Evolutionary conservation across 2,329 filamentous ascomycete species (phyloP).

Genomic region (Thermomyces lanuginosus): DNA sequence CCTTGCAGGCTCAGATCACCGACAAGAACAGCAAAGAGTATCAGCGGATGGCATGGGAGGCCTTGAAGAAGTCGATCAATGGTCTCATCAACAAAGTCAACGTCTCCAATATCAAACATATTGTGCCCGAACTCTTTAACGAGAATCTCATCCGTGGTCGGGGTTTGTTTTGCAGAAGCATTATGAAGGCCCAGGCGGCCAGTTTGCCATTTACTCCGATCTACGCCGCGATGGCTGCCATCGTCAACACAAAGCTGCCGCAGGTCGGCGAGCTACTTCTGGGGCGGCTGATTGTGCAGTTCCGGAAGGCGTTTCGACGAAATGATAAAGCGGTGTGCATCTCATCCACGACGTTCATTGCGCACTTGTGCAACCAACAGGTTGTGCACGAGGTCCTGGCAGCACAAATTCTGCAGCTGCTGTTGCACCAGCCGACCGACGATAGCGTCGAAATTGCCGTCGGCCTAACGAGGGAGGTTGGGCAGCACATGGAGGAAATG

Average conservation of each 20-base stretch:
- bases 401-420: conserved; percentile 78
- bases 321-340: conserved; percentile 96
- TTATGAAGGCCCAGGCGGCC: conserved; percentile 96
- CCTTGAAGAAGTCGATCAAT: conserved; percentile 96
- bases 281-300: conserved; percentile 73
- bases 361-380: conserved; percentile 90
- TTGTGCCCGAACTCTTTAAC: conserved; percentile 86
- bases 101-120: conserved; percentile 91
- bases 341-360: conserved; percentile 83
- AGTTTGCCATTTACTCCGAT: conserved; percentile 93
- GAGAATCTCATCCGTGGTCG: conserved; percentile 87
- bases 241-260: conserved; percentile 93
- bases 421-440: conserved; percentile 89
- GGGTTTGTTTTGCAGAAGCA: conserved; percentile 83
- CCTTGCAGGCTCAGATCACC: conserved; percentile 89
- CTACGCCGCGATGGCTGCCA: conserved; percentile 86
- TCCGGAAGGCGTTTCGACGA: conserved; percentile 85
- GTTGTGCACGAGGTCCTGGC: conserved; percentile 87
- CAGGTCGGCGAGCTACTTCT: conserved; percentile 84
- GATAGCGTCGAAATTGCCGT: conserved; percentile 97
- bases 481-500: conserved; percentile 91
- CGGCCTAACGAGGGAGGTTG: conserved; percentile 79
- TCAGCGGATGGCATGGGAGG: conserved; percentile 98
- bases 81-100: conserved; percentile 99
- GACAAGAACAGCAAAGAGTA: conserved; percentile 95